Conservation (phyloP, 805 yeast species). For the Starmerella lactis-condensi region DNA sequence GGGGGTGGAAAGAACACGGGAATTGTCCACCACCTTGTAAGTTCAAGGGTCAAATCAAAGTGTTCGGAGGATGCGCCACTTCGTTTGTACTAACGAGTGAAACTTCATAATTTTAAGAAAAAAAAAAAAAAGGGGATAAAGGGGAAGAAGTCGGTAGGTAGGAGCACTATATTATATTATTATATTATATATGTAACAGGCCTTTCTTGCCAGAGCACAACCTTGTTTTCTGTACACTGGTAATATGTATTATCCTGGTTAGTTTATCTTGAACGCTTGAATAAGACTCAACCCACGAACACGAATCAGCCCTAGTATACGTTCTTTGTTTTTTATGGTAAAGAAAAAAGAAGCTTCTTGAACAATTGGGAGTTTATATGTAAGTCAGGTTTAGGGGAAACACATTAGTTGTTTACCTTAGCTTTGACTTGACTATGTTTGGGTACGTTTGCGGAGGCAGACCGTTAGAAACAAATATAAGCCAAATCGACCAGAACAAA, state of each 20-base stretch:
- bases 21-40: slow-evolving; percentile 46
- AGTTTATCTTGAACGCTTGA: slow-evolving; percentile 14
- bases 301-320: not conserved
- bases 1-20: slow-evolving; percentile 99
- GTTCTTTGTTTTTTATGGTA: not conserved
- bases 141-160: too few relatives aligned
- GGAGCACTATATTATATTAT: too few relatives aligned
- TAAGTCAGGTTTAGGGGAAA: not conserved
- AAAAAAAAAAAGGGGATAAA: too few relatives aligned
- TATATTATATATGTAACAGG: slow-evolving; percentile 15
- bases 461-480: slow-evolving; percentile 29
- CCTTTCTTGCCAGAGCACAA: slow-evolving; percentile 18
- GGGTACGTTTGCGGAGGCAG: slow-evolving; percentile 64
- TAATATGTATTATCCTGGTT: slow-evolving; percentile 19
- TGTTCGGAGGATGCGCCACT: slow-evolving; percentile 22
- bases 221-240: slow-evolving; percentile 12
- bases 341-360: slow-evolving; percentile 1
- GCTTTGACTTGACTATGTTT: slow-evolving; percentile 30
- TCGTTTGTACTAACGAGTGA: slow-evolving; percentile 16
- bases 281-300: slow-evolving; percentile 9
- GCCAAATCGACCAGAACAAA: slow-evolving; percentile 50
- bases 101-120: too few relatives aligned
- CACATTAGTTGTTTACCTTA: not conserved
- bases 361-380: not conserved
- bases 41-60: slow-evolving; percentile 1